Base-by-base conservation (phyloP, 2,329 filamentous ascomycete species). In the Aspergillus japonicus region DNA sequence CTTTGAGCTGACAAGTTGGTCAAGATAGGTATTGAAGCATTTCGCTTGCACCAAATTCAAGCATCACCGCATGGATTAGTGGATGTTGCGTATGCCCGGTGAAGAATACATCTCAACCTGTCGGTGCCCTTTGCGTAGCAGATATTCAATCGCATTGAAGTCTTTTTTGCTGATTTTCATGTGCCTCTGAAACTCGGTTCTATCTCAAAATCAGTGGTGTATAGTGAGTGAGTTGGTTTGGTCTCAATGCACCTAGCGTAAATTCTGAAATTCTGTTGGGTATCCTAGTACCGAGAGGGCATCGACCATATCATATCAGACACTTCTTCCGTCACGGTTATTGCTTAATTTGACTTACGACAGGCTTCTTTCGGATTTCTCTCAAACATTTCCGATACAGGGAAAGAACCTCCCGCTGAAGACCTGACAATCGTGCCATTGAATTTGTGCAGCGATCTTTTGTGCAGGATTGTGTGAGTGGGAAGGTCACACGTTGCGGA, bases 341-440 rank as follows among this genome's bases (percentile, higher is more conserved):
- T n/a, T 50, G 11, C 11, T 33, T 23, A 29, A 23, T 47, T 29
- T 35, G 44, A 54, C 82, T 69, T 75, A 94, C 91, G 68, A 78
- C 73, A 53, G 93, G 92, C 75, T 99, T 98, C 70, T 87, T 88
- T 61, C 89, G 86, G 60, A 89, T 87, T 70, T 90, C 91, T 61
- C 93, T 86, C 26, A 99, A 80, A 70, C 94, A 98, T 72, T 87
- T 85, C 60, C 94, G 87, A 75, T 98, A 99, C 14, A 99, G 85
- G 35, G 87, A 83, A 54, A 98, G 77, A 3, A 97, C 94, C 70
- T 96, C 92, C 69, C 86, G 89, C 74, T 98, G 94, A n/a, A 98
- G 81, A 39, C 95, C 95, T 7, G 93, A 96, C 26, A 93, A 81
- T 68, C 87, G 66, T 35, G 71, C 69, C 72, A 75, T 75, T 57